Evolutionary conservation across 2,329 filamentous ascomycete species (phyloP).

Genomic region (Xylaria sp.): DNA sequence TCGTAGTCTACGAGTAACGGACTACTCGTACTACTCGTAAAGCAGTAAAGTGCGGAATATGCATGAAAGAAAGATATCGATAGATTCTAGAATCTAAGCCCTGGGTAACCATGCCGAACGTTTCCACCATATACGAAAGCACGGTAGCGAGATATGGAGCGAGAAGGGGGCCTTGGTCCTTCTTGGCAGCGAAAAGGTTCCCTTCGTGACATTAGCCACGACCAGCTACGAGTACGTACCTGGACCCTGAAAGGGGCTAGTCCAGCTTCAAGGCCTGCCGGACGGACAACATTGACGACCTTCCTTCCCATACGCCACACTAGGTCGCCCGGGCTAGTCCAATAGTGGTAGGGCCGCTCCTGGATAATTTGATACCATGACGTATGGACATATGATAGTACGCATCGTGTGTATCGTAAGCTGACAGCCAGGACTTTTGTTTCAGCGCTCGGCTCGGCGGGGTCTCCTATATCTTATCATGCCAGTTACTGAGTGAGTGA

Average conservation of each 20-base stretch:
- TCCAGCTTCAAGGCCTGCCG: neutral
- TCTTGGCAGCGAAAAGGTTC: slow-evolving; percentile 3
- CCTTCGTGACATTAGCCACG: slow-evolving; percentile 5
- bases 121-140: neutral
- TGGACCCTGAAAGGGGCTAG: neutral
- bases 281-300: neutral
- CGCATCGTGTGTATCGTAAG: no score
- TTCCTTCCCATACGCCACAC: neutral
- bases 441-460: no score
- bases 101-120: neutral
- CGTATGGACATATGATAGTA: neutral
- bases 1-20: no score
- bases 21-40: no score
- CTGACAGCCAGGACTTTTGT: no score
- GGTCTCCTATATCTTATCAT: no score
- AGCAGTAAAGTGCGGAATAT: neutral
- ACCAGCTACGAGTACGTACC: no score
- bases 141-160: neutral
- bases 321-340: neutral
- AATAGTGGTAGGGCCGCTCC: neutral
- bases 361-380: neutral
- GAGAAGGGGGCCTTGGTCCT: neutral
- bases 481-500: no score
- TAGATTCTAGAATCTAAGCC: neutral
- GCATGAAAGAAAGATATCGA: neutral